A percentile compares a stretch with the other conserved stretches of the same genome.
phyloP scores from a whole-genome alignment of 257 asterid genomes.

The Nicotiana noctiflora region DNA sequence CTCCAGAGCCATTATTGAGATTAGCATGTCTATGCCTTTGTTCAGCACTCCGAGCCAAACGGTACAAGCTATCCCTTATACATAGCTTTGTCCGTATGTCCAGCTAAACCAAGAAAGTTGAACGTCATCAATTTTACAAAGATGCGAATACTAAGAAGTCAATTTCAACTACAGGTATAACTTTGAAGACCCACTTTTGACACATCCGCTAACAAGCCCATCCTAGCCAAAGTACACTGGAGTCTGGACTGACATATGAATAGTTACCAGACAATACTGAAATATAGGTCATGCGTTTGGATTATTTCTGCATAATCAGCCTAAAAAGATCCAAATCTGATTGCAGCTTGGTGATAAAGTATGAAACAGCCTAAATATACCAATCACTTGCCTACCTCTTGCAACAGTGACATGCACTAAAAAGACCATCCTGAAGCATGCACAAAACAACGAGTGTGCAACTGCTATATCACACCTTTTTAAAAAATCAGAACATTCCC shows the following conservation, averaged over 20 bases:
- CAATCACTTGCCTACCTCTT: neutral
- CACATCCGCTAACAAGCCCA: neutral
- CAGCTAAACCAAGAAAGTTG: conserved; percentile 49
- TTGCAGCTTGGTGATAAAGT: neutral
- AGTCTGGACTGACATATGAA: neutral
- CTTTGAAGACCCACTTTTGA: neutral
- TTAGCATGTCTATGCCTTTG: conserved; percentile 46
- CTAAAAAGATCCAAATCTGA: neutral
- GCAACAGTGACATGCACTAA: neutral
- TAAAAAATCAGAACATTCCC: neutral
- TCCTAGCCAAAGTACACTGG: neutral
- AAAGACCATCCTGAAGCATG: neutral
- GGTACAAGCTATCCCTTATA: conserved; percentile 87
- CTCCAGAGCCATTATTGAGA: conserved; percentile 25
- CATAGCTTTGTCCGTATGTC: conserved; percentile 72
- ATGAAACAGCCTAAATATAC: neutral
- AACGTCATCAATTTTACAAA: neutral
- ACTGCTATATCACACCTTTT: neutral
- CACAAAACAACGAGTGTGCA: neutral
- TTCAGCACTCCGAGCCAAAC: conserved; percentile 82
- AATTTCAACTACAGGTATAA: neutral
- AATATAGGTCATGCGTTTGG: neutral
- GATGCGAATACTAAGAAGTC: conserved; percentile 2
- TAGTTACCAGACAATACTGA: neutral
- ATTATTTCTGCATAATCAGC: neutral